Base-by-base conservation (phyloP, 2,329 filamentous ascomycete genomes). In the Neonectria faginata region DNA sequence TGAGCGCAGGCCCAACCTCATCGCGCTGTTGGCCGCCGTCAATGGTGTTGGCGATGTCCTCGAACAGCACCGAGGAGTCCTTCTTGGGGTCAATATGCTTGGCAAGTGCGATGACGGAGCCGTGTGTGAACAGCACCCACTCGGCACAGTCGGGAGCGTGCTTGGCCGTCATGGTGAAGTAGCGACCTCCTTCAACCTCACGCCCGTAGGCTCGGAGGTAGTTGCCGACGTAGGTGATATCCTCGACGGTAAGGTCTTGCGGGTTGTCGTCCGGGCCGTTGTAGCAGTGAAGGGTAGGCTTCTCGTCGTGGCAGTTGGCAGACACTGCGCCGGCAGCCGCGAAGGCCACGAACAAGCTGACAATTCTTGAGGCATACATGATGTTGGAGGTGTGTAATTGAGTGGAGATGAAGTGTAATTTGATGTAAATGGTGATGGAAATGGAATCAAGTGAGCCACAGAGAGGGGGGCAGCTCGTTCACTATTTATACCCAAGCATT, bases 1-100 rank as follows among this genome's bases (percentile, higher is more conserved):
- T 60, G 33, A 62, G 50, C 2, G 62, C 48, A 3, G 68, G 57
- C 12, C 57, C 57, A 62, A 56, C 51, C 25, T 55, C 44, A 16
- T 60, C 36, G 33, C 51, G 57, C 20, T 64, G 56, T 7, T 36
- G 16, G 31, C 67, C 73, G 25, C 72, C 70, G 47, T 75, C 72
- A 25, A 77, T 76, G 42, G 73, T 73, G 51, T 50, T 62, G 20
- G 75, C 75, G 33, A 76, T 70, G 20, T 75, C 73, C 3, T 62
- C 59, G 51, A 69, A 75, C 2, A 74, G 65, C 11, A 75, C 68
- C 27, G 57, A 68, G 5, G 74, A 71, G 44, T 67, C 31, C 36
- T 45, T 52, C 10, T 55, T 41, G 42, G 48, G 44, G 10, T 57
- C 64, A 55, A 71, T 65, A 67, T 76, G 74, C 70, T 76, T 75